A percentile compares a stretch with the other conserved stretches of the same genome.
These are phyloP conservation scores for Fusarium vanettenii DNA, from an alignment of 2,329 filamentous ascomycete genomes.

Conservation along the genomic window DNA sequence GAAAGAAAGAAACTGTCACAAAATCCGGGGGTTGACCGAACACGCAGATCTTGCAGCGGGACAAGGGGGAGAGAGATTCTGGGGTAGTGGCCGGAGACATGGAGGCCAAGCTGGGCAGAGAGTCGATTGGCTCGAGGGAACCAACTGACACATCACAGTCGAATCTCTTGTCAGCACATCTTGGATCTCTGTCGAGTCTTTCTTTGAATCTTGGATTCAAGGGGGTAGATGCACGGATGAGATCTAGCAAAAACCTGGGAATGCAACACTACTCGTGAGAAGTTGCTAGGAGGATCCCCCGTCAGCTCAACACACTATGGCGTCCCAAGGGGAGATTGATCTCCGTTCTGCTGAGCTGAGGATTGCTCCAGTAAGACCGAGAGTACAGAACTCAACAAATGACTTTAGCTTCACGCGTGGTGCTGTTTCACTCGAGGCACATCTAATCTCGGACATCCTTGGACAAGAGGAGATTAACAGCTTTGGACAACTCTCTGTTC, in stretches of 20 bases:
- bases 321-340: constrained; percentile 27
- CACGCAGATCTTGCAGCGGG: constrained; percentile 16
- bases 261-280: neutral
- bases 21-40: constrained; percentile 14
- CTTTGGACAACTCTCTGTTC: neutral
- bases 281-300: neutral
- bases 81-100: constrained; percentile 37
- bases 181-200: neutral
- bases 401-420: neutral
- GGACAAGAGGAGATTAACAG: constrained; percentile 11
- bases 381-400: neutral
- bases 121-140: neutral
- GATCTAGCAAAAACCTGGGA: neutral
- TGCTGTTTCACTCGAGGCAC: constrained; percentile 3
- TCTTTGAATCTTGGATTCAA: neutral
- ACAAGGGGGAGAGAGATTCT: constrained; percentile 22
- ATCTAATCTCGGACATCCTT: constrained; percentile 9
- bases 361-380: neutral
- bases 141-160: neutral
- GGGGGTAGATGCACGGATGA: neutral
- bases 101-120: constrained; percentile 14
- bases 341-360: neutral
- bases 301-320: constrained; percentile 18
- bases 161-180: neutral
- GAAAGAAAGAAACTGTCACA: neutral